Conservation (phyloP, 129 eudicot genomes). For the Gnaphalium uliginosum region DNA sequence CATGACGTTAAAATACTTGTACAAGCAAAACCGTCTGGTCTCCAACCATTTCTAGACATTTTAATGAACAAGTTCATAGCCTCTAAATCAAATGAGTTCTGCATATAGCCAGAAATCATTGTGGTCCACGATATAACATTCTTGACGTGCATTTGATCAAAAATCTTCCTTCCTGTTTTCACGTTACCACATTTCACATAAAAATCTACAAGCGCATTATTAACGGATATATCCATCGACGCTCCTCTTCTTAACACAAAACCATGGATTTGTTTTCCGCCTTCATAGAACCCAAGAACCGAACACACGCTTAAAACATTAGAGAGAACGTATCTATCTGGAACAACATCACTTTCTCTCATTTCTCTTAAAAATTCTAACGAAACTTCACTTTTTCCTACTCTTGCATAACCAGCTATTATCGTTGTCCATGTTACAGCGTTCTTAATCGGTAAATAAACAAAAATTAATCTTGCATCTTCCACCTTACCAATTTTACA, state of each 20-base stretch:
- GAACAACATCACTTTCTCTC: conserved; percentile 50
- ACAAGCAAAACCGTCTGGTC: conserved; percentile 67
- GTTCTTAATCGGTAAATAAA: conserved; percentile 38
- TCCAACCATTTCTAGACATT: conserved; percentile 60
- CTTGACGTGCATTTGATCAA: conserved; percentile 55
- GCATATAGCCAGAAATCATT: conserved; percentile 80
- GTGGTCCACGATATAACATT: conserved; percentile 68
- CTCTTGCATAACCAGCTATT: conserved; percentile 3
- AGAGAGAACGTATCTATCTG: conserved; percentile 62
- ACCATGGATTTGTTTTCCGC: conserved; percentile 69
- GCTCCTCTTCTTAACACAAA: conserved; percentile 50
- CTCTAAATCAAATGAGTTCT: conserved; percentile 48
- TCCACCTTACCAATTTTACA: conserved; percentile 45
- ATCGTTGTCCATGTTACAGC: conserved; percentile 58
- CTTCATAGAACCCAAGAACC: conserved; percentile 42
- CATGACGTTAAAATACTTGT: conserved; percentile 61
- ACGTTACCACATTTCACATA: conserved; percentile 66
- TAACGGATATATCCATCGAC: conserved; percentile 57
- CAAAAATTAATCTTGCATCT: conserved; percentile 53
- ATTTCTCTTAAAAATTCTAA: conserved; percentile 22
- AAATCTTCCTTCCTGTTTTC: conserved; percentile 41
- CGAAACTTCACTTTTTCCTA: not conserved
- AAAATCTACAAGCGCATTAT: conserved; percentile 50
- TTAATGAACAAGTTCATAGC: conserved; percentile 49
- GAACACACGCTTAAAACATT: conserved; percentile 62